Evolutionary conservation across 176 grass and related monocot species (phyloP), one percentile per base, ranked within the genome.

Genomic region (Elymus sibiricus): DNA sequence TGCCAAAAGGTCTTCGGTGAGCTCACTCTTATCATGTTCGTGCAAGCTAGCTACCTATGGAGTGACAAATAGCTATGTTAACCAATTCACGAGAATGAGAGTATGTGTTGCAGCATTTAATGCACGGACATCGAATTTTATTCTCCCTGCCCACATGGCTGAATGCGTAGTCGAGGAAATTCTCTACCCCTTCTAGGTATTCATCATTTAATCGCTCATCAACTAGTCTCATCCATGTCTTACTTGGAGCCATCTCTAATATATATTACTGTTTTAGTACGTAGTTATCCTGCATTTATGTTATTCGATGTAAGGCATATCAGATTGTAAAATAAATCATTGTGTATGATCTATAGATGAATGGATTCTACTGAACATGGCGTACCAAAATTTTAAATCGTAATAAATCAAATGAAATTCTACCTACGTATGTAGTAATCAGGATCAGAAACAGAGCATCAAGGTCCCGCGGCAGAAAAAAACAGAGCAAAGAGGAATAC

Each of bases 81-180:
- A 51, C 59, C 35, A 49, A 21, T 11, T 24, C 27, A 51, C 8
- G 42, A 51, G 71, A 25, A 5, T 9, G 34, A 63, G 59, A 51
- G 42, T 84, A 84, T 26, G 82, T 76, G 51, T 84, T 84, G 71
- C 82, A 76, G 8, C 71, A 84, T 34, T 15, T 34, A 1, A 61
- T 56, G 51, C 81, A 73, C 3, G 70, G 38, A 19, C 61, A 64
- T 64, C 61, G 11, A 55, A 74, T 74, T 32, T 46, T 21, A 83
- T 15, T 56, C 0, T 4, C 38, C 27, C 24, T 5, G 44, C 69
- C 37, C 7, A 26, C 22, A 3, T 56, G 72, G 43, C 69, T 74
- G 15, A 83, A 74, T 2, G 67, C 81, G 21, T 74, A 74, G 9
- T 83, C 53, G 5, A 83, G 7, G 11, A 83, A 83, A 51, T 42